phyloP scores from a whole-genome alignment of 2,329 filamentous ascomycete genomes.

The Fusarium musae region DNA sequence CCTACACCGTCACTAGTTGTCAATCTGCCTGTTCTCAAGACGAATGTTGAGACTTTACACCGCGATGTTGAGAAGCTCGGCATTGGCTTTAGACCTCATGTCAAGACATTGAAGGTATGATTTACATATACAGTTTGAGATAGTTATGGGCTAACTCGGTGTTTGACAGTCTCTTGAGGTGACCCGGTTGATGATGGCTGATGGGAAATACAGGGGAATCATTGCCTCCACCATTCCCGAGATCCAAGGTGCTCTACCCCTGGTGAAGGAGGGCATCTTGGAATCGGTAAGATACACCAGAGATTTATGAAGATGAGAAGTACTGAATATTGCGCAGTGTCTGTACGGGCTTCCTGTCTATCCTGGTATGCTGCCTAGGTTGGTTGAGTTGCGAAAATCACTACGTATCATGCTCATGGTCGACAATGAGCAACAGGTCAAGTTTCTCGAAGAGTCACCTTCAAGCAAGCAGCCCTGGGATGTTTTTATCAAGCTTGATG shows the following conservation, averaged over 20 bases:
- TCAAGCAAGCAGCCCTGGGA: slow-evolving; percentile 44
- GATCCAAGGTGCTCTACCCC: slow-evolving; percentile 52
- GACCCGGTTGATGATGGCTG: slow-evolving; percentile 55
- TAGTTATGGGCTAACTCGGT: neutral
- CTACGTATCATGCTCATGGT: slow-evolving; percentile 52
- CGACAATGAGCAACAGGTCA: slow-evolving; percentile 50
- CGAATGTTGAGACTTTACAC: slow-evolving; percentile 51
- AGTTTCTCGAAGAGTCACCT: slow-evolving; percentile 42
- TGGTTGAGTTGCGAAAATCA: slow-evolving; percentile 45
- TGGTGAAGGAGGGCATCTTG: slow-evolving; percentile 53
- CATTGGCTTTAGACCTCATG: slow-evolving; percentile 54
- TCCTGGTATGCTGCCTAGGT: slow-evolving; percentile 46
- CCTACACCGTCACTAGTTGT: slow-evolving; percentile 55
- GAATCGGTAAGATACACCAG: slow-evolving; percentile 48
- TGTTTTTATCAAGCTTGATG: slow-evolving; percentile 53
- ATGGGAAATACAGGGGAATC: slow-evolving; percentile 51
- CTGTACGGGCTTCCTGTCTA: slow-evolving; percentile 56
- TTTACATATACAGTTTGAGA: fast-evolving
- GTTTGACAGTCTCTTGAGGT: slow-evolving; percentile 48
- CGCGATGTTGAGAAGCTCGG: slow-evolving; percentile 53
- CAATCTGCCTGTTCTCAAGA: slow-evolving; percentile 51
- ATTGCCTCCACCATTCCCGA: slow-evolving; percentile 55
- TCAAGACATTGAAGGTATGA: slow-evolving; percentile 57
- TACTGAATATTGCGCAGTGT: slow-evolving; percentile 33
- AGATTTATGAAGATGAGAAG: neutral